Evolutionary conservation across 768 basidiomycete species (phyloP).

Genomic region (Trametes elegans): DNA sequence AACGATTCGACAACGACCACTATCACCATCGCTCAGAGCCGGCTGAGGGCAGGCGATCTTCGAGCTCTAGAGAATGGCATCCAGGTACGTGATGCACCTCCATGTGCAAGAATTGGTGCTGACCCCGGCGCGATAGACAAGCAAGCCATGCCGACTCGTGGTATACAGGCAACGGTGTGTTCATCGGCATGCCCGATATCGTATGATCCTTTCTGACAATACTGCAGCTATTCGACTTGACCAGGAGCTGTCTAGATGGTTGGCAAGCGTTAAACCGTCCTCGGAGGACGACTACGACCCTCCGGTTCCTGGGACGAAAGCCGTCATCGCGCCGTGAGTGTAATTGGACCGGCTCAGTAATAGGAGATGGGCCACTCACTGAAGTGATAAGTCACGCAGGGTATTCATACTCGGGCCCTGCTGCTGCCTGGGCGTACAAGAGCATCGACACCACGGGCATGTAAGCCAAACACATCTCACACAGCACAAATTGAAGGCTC

Average conservation of each 20-base stretch:
- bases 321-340: constrained; percentile 96
- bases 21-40: too few species aligned
- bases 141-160: constrained; percentile 90
- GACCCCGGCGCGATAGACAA: constrained; percentile 44
- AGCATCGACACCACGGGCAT: constrained; percentile 78
- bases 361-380: neutral
- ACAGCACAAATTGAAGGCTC: too few species aligned
- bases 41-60: too few species aligned
- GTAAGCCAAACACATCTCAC: constrained; percentile 51
- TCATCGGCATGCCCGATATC: neutral
- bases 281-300: constrained; percentile 49
- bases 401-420: constrained; percentile 88
- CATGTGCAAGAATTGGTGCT: too few species aligned
- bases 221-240: constrained; percentile 54
- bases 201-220: neutral
- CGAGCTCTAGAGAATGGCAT: too few species aligned
- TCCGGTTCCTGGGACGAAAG: constrained; percentile 71
- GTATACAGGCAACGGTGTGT: constrained; percentile 74
- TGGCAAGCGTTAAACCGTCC: constrained; percentile 53
- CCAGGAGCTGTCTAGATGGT: constrained; percentile 60
- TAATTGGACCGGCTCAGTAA: neutral
- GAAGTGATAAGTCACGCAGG: constrained; percentile 77
- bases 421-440: constrained; percentile 96
- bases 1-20: neutral
- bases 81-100: neutral